phyloP scores from a whole-genome alignment of 2,329 filamentous ascomycete species.

The Leptographium radiaticola region DNA sequence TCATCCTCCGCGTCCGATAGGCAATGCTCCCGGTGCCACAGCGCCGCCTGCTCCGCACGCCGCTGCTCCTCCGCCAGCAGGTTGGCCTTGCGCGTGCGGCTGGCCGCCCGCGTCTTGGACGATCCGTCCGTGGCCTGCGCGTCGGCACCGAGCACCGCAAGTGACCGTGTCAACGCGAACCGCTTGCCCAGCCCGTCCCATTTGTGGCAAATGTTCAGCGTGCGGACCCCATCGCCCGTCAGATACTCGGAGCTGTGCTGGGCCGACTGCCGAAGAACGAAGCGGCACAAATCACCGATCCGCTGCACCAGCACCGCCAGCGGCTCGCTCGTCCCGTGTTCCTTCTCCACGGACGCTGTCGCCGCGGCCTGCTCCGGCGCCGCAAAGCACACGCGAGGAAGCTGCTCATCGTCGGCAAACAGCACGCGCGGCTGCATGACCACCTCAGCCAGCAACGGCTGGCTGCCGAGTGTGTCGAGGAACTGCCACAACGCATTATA shows the following conservation, averaged over 20 bases:
- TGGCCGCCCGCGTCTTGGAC: not conserved
- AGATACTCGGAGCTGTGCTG: conserved; percentile 13
- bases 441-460: conserved; percentile 18
- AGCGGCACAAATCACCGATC: conserved; percentile 18
- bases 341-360: not conserved
- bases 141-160: not conserved
- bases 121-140: not conserved
- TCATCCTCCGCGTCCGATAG: conserved; percentile 23
- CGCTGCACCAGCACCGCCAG: conserved; percentile 5
- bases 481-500: conserved; percentile 27
- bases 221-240: conserved; percentile 13
- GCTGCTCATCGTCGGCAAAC: conserved; percentile 20
- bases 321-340: not conserved
- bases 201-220: conserved; percentile 21
- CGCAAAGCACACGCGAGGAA: conserved; percentile 21
- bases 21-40: conserved; percentile 21
- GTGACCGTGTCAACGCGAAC: conserved; percentile 12
- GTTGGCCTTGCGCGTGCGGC: not conserved
- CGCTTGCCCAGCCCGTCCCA: conserved; percentile 15
- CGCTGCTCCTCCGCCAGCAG: not conserved
- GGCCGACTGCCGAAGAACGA: conserved; percentile 16
- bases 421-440: conserved; percentile 21
- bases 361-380: not conserved
- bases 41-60: conserved; percentile 12
- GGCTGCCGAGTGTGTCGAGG: conserved; percentile 20